Evolutionary conservation across 176 grass and related monocot genomes (phyloP).

Genomic region (Oryza nivara): DNA sequence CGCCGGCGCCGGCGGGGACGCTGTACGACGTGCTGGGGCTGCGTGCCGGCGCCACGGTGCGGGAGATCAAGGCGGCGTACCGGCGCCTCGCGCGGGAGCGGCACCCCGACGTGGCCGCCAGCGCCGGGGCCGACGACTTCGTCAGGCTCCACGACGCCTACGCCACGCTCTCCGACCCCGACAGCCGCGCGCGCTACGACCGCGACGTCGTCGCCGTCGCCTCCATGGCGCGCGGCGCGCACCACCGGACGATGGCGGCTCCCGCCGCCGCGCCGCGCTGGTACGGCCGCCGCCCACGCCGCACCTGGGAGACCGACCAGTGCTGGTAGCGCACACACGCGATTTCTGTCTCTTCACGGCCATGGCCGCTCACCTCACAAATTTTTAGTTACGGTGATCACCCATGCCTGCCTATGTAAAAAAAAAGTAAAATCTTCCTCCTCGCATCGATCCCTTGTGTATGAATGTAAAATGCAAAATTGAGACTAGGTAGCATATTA

Average conservation of each 20-base stretch:
- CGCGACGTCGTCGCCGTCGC: not conserved
- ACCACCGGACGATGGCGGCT: not conserved
- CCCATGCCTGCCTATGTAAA: not conserved
- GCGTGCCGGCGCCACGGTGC: constrained; percentile 48
- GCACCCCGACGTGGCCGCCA: constrained; percentile 52
- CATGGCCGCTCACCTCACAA: constrained; percentile 45
- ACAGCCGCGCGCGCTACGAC: constrained; percentile 65
- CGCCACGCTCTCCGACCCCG: constrained; percentile 66
- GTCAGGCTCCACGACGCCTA: constrained; percentile 55
- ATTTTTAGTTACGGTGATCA: constrained; percentile 45
- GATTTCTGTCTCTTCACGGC: not conserved
- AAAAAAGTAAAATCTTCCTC: not conserved
- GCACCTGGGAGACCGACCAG: constrained; percentile 73
- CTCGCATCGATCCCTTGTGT: constrained; percentile 10
- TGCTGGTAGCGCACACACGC: constrained; percentile 49
- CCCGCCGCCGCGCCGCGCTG: not conserved
- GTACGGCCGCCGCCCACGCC: not conserved
- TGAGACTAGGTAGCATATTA: not conserved
- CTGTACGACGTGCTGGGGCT: constrained; percentile 56
- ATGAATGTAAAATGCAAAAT: constrained; percentile 1
- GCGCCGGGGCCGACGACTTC: constrained; percentile 41
- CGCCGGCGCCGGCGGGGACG: not conserved
- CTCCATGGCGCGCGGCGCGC: too few relatives aligned
- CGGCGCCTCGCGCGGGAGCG: constrained; percentile 60
- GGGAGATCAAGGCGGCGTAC: constrained; percentile 87